phyloP scores from a whole-genome alignment of 441 rosid species.

The Adansonia madagascariensis region DNA sequence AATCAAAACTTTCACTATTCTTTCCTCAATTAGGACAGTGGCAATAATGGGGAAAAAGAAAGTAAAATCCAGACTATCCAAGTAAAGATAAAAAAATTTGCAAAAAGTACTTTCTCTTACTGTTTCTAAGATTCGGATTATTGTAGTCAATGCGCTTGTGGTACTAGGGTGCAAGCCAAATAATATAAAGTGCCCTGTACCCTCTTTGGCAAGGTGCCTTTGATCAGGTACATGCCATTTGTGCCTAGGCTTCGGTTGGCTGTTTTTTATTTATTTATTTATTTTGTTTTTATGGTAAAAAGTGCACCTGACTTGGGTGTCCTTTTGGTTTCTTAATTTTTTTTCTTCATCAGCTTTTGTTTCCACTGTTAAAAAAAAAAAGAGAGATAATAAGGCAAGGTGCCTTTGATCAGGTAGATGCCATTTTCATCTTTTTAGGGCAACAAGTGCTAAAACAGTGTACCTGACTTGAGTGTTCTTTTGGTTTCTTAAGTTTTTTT shows the following conservation, averaged over 20 bases:
- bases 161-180: not conserved
- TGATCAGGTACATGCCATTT: not conserved
- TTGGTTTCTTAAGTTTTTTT: not conserved
- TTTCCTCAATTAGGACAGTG: not conserved
- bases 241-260: not conserved
- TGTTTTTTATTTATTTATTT: too few species aligned
- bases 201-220: not conserved
- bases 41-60: conserved; percentile 5
- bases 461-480: not conserved
- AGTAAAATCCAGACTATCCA: not conserved
- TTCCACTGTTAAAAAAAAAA: too few species aligned
- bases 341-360: too few species aligned
- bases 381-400: too few species aligned
- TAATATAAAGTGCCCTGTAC: not conserved
- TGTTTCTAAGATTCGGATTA: not conserved
- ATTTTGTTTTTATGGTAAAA: too few species aligned
- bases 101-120: not conserved
- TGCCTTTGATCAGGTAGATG: too few species aligned
- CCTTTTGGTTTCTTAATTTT: too few species aligned
- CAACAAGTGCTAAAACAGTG: not conserved
- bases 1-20: not conserved
- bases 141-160: not conserved
- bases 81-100: not conserved
- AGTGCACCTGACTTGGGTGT: too few species aligned
- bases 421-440: not conserved